Conservation (phyloP, 2,329 filamentous ascomycete species). For the Byssoonygena ceratinophila region DNA sequence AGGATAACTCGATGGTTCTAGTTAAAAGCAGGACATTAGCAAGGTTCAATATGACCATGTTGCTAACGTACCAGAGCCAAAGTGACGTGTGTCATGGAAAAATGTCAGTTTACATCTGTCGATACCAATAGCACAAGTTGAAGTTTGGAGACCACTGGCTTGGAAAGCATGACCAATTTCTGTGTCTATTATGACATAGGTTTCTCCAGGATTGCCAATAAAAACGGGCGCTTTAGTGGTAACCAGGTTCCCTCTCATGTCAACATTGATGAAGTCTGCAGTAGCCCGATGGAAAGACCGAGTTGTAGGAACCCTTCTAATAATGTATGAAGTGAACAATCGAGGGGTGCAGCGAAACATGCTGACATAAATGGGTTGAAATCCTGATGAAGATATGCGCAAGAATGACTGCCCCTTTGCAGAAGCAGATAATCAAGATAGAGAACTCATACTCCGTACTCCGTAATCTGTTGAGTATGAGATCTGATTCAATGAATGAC, state of each 20-base stretch:
- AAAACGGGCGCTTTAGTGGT: constrained; percentile 19
- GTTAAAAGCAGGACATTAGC: background rate
- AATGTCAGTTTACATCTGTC: constrained; percentile 22
- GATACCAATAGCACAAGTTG: background rate
- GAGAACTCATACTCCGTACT: no score
- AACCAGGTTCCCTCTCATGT: constrained; percentile 18
- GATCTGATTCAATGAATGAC: no score
- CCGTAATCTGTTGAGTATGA: no score
- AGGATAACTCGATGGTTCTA: constrained; percentile 20
- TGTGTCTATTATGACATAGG: constrained; percentile 20
- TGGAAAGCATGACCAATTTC: constrained; percentile 19
- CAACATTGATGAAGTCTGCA: constrained; percentile 18
- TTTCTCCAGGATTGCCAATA: constrained; percentile 20
- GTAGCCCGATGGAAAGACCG: constrained; percentile 21
- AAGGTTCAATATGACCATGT: background rate
- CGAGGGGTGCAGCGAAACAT: no score
- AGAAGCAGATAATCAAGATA: no score
- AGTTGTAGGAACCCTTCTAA: constrained; percentile 1
- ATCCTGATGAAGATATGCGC: no score
- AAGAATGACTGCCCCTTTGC: no score
- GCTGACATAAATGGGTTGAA: no score
- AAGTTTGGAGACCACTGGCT: constrained; percentile 16
- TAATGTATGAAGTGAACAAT: no score
- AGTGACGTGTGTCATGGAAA: constrained; percentile 23
- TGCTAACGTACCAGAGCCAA: constrained; percentile 19